phyloP scores from a whole-genome alignment of 2,329 filamentous ascomycete genomes.

The Pseudogymnoascus sp. region DNA sequence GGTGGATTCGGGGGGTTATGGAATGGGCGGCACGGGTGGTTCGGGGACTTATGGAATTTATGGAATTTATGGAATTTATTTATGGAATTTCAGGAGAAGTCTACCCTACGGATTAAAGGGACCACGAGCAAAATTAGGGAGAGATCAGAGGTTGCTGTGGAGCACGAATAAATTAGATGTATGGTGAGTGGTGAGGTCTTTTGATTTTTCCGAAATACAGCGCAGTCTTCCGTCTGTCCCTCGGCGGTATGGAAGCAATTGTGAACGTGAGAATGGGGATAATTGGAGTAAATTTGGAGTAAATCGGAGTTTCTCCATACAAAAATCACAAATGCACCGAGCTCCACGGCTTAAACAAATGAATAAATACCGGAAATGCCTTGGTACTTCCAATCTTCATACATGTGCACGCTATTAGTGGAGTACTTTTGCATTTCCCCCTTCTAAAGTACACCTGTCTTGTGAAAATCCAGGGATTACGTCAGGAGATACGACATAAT shows the following conservation, averaged over 20 bases:
- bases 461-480: slow-evolving; percentile 8
- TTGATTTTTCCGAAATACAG: background rate
- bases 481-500: background rate
- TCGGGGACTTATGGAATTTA: background rate
- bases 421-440: background rate
- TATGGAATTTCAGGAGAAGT: background rate
- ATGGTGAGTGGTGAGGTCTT: background rate
- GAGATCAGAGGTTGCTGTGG: background rate
- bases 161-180: background rate
- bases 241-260: background rate
- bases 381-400: background rate
- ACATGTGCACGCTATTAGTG: background rate
- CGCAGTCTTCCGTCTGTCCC: background rate
- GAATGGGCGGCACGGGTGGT: background rate
- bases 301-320: background rate
- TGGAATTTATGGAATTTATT: background rate
- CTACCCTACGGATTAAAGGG: background rate
- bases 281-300: background rate
- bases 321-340: background rate
- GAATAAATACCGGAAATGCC: background rate
- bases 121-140: background rate
- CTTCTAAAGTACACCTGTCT: background rate
- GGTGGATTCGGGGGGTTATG: background rate
- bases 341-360: background rate
- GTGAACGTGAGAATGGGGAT: background rate